Evolutionary conservation across 2,329 filamentous ascomycete species (phyloP).

Genomic region (Claviceps purpurea): DNA sequence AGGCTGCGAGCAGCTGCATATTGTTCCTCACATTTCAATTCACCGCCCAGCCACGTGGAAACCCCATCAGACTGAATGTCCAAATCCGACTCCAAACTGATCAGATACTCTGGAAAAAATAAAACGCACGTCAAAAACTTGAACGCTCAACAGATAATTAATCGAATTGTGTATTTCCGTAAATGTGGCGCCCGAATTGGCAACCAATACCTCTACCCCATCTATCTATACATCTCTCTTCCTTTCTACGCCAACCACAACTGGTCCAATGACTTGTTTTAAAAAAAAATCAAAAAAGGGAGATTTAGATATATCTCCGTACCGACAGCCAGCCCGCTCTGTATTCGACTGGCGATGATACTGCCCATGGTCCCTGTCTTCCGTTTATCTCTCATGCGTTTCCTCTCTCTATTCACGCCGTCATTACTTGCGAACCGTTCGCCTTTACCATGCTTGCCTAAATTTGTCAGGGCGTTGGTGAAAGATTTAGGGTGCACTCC

Average conservation of each 20-base stretch:
- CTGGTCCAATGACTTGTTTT: background rate
- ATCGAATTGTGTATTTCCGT: too few species aligned
- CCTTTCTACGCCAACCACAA: conserved; percentile 1
- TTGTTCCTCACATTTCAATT: too few species aligned
- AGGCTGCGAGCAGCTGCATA: too few species aligned
- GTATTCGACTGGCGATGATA: background rate
- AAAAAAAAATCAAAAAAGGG: background rate
- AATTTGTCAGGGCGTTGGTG: background rate
- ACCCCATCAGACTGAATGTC: too few species aligned
- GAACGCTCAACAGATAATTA: too few species aligned
- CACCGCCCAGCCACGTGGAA: too few species aligned
- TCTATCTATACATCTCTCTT: too few species aligned
- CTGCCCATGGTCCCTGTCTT: background rate
- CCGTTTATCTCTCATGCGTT: background rate
- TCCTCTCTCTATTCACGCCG: background rate
- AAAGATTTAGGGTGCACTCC: background rate
- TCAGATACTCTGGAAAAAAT: too few species aligned
- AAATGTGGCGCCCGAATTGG: too few species aligned
- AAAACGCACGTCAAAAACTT: too few species aligned
- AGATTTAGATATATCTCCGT: conserved; percentile 1
- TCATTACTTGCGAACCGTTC: background rate
- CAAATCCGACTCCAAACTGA: too few species aligned
- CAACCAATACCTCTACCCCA: too few species aligned
- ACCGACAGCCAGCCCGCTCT: conserved; percentile 1
- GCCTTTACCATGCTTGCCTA: background rate